Percentiles rank a stretch among this genome's conserved stretches.
These are phyloP conservation scores for Drosera capensis DNA, from an alignment of 148 eudicot species.

Conservation along the genomic window DNA sequence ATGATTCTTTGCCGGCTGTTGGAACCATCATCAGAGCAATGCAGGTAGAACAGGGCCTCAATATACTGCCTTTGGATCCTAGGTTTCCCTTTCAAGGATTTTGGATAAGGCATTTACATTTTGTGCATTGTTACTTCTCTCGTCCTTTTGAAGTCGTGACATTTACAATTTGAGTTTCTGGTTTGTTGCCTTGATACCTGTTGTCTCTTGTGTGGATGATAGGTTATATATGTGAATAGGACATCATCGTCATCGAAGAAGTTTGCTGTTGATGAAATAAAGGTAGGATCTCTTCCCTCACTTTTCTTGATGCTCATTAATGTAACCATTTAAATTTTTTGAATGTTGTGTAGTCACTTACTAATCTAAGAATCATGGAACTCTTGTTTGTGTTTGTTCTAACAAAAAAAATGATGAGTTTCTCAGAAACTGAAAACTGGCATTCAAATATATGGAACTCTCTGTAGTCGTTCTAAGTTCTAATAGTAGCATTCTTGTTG, in stretches of 20 bases:
- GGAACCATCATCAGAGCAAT: constrained; percentile 96
- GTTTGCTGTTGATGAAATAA: constrained; percentile 84
- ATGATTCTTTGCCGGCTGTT: constrained; percentile 83
- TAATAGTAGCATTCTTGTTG: no score
- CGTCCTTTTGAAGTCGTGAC: not conserved
- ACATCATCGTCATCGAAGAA: constrained; percentile 73
- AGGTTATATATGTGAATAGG: constrained; percentile 95
- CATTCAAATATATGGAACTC: not conserved
- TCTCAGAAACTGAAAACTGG: no score
- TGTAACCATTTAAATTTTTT: not conserved
- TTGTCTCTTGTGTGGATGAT: constrained; percentile 8
- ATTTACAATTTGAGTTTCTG: not conserved
- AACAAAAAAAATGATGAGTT: no score
- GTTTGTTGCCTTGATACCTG: constrained; percentile 1
- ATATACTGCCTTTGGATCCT: not conserved
- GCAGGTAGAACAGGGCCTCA: constrained; percentile 46
- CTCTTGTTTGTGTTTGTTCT: no score
- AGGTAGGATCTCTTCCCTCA: constrained; percentile 38
- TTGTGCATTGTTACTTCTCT: not conserved
- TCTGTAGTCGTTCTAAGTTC: constrained; percentile 2
- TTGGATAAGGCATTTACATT: not conserved
- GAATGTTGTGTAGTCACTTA: not conserved
- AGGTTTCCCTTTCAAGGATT: not conserved
- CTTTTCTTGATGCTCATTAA: not conserved
- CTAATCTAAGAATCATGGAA: no score